Conservation (phyloP, 257 asterid species). For the Verbena officinalis region DNA sequence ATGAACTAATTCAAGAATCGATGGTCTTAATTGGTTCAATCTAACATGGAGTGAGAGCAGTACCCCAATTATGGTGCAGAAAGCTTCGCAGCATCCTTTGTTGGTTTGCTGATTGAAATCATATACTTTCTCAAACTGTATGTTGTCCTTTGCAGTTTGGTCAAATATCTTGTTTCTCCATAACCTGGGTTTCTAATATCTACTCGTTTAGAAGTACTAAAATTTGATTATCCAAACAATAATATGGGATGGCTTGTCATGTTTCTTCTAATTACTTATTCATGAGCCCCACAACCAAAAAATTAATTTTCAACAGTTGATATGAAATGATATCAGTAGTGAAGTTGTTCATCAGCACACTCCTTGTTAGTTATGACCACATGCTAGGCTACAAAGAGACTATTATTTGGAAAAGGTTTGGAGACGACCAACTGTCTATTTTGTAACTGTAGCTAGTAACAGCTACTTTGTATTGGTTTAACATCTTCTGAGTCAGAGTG, state of each 20-base stretch:
- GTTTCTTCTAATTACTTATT: neutral
- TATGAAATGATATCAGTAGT: neutral
- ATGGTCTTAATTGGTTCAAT: neutral
- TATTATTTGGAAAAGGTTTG: neutral
- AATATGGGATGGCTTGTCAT: neutral
- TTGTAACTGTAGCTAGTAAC: conserved; percentile 2
- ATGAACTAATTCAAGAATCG: neutral
- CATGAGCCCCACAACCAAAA: too few species aligned
- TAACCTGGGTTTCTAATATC: neutral
- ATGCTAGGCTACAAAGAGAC: conserved; percentile 12
- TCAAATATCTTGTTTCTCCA: neutral
- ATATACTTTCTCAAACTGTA: neutral
- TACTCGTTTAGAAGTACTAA: neutral
- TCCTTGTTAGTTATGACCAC: neutral
- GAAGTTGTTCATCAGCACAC: neutral
- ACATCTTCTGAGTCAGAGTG: conserved; percentile 15
- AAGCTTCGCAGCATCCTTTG: neutral
- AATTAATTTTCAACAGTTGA: neutral
- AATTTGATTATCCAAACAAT: neutral
- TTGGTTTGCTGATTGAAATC: neutral
- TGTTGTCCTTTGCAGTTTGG: neutral
- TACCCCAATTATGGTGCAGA: neutral
- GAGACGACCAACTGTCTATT: neutral
- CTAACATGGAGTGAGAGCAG: conserved; percentile 8
- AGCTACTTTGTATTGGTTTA: conserved; percentile 9